Conservation (phyloP, 2,329 filamentous ascomycete species). For the Scedosporium boydii region DNA sequence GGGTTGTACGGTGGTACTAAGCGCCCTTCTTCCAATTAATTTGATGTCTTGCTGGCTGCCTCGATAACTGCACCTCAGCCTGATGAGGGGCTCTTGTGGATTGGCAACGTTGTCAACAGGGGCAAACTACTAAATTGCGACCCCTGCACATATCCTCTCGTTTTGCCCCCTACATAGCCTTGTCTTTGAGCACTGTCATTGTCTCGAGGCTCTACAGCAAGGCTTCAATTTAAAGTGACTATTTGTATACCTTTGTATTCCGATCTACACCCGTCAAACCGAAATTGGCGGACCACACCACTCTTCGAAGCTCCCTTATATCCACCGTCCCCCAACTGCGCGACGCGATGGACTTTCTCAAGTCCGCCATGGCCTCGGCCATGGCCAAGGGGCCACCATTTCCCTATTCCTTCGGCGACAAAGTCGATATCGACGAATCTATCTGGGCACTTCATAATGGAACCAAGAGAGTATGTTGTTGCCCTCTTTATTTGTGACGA, state of each 20-base stretch:
- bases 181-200: too few species aligned
- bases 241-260: too few species aligned
- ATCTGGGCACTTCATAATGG: constrained; percentile 97
- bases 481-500: background rate
- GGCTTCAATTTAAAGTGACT: too few species aligned
- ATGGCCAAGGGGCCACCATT: constrained; percentile 93
- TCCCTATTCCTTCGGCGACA: constrained; percentile 86
- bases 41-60: background rate
- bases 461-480: constrained; percentile 63
- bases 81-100: background rate
- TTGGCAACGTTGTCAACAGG: background rate
- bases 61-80: background rate
- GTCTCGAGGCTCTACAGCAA: too few species aligned
- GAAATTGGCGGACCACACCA: background rate
- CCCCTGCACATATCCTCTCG: background rate
- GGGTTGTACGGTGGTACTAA: background rate
- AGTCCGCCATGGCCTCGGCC: constrained; percentile 92
- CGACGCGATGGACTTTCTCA: constrained; percentile 83
- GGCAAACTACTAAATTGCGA: background rate
- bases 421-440: constrained; percentile 83
- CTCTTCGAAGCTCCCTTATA: background rate
- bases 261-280: too few species aligned
- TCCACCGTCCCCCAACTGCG: background rate
- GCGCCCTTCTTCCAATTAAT: background rate
- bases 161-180: background rate